Conservation (phyloP, 2,329 filamentous ascomycete genomes). For the Monosporascus cannonballus region DNA sequence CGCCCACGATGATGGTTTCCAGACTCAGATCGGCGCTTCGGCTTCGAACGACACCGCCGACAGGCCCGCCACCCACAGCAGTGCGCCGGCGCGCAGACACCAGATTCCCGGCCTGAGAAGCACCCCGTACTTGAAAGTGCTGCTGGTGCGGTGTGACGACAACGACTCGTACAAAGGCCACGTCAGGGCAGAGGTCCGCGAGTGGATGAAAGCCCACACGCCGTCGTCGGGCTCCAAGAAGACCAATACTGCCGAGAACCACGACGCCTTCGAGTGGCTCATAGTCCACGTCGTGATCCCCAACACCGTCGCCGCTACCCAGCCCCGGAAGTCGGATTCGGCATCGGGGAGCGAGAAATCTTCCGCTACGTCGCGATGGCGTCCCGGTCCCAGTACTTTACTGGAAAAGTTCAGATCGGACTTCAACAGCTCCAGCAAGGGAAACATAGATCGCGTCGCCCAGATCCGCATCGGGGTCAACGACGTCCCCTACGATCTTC, state of each 20-base stretch:
- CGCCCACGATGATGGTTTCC: constrained; percentile 52
- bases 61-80: constrained; percentile 27
- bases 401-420: constrained; percentile 86
- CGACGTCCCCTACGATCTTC: constrained; percentile 58
- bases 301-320: constrained; percentile 73
- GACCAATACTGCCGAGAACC: constrained; percentile 72
- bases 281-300: constrained; percentile 89
- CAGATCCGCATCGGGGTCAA: constrained; percentile 77
- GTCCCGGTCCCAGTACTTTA: constrained; percentile 72
- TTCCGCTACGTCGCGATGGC: constrained; percentile 62
- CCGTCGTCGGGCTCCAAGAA: constrained; percentile 53
- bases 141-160: constrained; percentile 88
- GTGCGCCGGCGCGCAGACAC: constrained; percentile 60
- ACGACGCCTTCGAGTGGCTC: constrained; percentile 95
- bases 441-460: constrained; percentile 67
- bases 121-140: constrained; percentile 89
- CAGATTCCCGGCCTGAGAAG: constrained; percentile 91
- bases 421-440: constrained; percentile 72
- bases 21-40: constrained; percentile 40
- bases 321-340: constrained; percentile 58
- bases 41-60: constrained; percentile 34
- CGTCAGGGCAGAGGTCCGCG: constrained; percentile 70
- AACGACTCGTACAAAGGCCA: constrained; percentile 86
- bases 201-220: constrained; percentile 82
- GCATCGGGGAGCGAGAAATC: constrained; percentile 54